phyloP scores from a whole-genome alignment of 2,329 filamentous ascomycete species.

The Microsporum audouinii region DNA sequence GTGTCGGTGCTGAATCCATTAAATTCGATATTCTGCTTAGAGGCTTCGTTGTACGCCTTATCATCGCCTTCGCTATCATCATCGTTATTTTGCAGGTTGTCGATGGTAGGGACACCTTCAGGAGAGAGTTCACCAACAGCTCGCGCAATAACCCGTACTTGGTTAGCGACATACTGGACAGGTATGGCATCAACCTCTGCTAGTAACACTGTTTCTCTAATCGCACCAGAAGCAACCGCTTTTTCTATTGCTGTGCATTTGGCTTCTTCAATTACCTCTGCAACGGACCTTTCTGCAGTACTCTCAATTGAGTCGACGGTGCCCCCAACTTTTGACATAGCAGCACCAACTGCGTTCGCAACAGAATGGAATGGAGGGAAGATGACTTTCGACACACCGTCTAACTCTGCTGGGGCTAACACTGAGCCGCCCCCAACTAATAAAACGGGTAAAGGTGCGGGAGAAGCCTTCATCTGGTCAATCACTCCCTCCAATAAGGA shows the following conservation, averaged over 20 bases:
- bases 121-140: slow-evolving; percentile 48
- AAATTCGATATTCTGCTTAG: slow-evolving; percentile 10
- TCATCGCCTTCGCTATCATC: slow-evolving; percentile 13
- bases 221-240: slow-evolving; percentile 38
- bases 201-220: slow-evolving; percentile 35
- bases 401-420: slow-evolving; percentile 36
- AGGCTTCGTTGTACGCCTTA: slow-evolving; percentile 13
- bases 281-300: slow-evolving; percentile 20
- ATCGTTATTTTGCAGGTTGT: slow-evolving; percentile 18
- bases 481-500: slow-evolving; percentile 40
- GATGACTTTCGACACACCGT: slow-evolving; percentile 40
- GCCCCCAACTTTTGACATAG: slow-evolving; percentile 43
- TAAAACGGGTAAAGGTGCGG: slow-evolving; percentile 40
- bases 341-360: slow-evolving; percentile 49
- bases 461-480: slow-evolving; percentile 45
- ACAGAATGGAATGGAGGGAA: slow-evolving; percentile 42
- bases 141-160: slow-evolving; percentile 41
- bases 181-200: slow-evolving; percentile 46
- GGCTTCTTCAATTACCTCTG: slow-evolving; percentile 14
- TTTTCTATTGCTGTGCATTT: slow-evolving; percentile 31
- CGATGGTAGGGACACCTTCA: slow-evolving; percentile 11
- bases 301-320: slow-evolving; percentile 41
- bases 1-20: slow-evolving; percentile 9
- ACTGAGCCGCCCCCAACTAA: slow-evolving; percentile 47
- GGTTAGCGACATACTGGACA: slow-evolving; percentile 44